A percentile compares a stretch with the other conserved stretches of the same genome.
phyloP scores from a whole-genome alignment of 2,329 filamentous ascomycete genomes.

The Knufia petricola region DNA sequence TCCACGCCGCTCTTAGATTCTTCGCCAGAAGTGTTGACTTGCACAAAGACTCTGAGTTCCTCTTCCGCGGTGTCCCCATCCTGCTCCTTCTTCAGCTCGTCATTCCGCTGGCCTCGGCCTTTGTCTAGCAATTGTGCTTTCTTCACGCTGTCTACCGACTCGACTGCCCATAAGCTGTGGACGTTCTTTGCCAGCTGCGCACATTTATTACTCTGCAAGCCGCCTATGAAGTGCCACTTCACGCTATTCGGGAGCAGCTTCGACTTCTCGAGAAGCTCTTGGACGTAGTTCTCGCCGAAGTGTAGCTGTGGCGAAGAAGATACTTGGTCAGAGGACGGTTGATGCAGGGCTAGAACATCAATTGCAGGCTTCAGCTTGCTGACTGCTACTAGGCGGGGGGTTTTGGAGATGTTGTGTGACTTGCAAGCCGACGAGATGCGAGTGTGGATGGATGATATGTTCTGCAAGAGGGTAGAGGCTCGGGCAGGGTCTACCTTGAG shows the following conservation, averaged over 20 bases:
- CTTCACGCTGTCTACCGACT: slow-evolving; percentile 77
- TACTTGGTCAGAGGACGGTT: slow-evolving; percentile 32
- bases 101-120: slow-evolving; percentile 51
- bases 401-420: slow-evolving; percentile 18
- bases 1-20: slow-evolving; percentile 71
- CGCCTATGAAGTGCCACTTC: slow-evolving; percentile 94
- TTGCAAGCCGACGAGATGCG: slow-evolving; percentile 44
- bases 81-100: slow-evolving; percentile 30
- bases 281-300: slow-evolving; percentile 95
- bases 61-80: slow-evolving; percentile 21
- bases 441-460: slow-evolving; percentile 51
- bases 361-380: slow-evolving; percentile 92
- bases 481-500: slow-evolving; percentile 36
- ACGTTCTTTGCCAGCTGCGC: slow-evolving; percentile 72
- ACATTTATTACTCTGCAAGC: slow-evolving; percentile 88
- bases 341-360: slow-evolving; percentile 76
- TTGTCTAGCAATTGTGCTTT: slow-evolving; percentile 77
- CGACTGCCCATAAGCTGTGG: slow-evolving; percentile 82
- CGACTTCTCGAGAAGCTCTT: slow-evolving; percentile 82
- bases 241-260: slow-evolving; percentile 63
- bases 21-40: slow-evolving; percentile 92
- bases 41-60: slow-evolving; percentile 66
- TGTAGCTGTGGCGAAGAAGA: slow-evolving; percentile 39
- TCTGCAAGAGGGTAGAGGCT: slow-evolving; percentile 52
- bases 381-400: slow-evolving; percentile 71